Conservation (phyloP, 1,284 basidiomycete species). For the Psilocybe mexicana region DNA sequence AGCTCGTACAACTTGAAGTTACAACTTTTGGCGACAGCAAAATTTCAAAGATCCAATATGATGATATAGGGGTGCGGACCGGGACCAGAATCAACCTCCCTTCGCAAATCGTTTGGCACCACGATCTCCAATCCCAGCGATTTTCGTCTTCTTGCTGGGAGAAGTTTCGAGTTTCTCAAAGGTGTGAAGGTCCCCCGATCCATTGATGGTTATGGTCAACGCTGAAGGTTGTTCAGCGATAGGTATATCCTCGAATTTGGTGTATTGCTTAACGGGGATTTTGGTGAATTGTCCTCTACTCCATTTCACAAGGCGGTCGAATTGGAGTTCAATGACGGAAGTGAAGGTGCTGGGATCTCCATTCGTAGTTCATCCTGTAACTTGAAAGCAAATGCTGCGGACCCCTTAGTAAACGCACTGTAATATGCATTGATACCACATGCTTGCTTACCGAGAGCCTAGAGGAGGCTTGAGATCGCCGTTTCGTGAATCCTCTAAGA, state of each 20-base stretch:
- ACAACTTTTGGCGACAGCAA: too few relatives aligned
- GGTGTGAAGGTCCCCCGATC: constrained; percentile 9
- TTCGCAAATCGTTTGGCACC: constrained; percentile 13
- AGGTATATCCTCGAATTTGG: constrained; percentile 12
- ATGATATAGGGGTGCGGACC: too few relatives aligned
- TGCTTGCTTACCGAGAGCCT: too few relatives aligned
- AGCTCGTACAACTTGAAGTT: too few relatives aligned
- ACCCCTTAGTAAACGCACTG: background rate
- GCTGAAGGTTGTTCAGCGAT: constrained; percentile 10
- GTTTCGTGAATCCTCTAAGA: too few relatives aligned
- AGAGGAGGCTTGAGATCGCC: too few relatives aligned
- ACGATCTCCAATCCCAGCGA: constrained; percentile 8
- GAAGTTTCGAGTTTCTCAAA: constrained; percentile 9
- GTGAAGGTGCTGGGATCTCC: constrained; percentile 19
- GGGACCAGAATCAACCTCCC: too few relatives aligned
- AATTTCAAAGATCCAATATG: too few relatives aligned
- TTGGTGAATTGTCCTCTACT: constrained; percentile 25
- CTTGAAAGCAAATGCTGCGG: background rate
- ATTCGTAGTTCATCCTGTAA: constrained; percentile 6
- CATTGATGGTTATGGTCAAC: constrained; percentile 23
- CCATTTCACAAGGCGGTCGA: constrained; percentile 32
- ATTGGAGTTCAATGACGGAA: constrained; percentile 32
- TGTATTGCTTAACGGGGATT: constrained; percentile 6
- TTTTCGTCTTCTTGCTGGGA: constrained; percentile 7
- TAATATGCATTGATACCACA: too few relatives aligned